These are phyloP conservation scores for Lipomyces kockii DNA, from an alignment of 805 yeast species.

Conservation along the genomic window DNA sequence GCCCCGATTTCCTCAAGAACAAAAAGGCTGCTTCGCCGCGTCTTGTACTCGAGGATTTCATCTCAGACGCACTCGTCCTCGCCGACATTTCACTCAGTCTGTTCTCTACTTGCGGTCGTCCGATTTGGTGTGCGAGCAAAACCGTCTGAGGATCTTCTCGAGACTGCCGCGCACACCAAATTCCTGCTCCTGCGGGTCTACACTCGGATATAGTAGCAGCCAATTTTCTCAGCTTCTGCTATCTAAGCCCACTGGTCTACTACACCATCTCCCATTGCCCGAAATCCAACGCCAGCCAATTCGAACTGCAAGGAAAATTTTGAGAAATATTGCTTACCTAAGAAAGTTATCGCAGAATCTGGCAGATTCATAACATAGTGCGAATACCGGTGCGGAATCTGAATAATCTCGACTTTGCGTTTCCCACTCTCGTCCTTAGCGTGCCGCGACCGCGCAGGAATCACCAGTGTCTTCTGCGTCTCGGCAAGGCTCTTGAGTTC, in stretches of 20 bases:
- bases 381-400: constrained; percentile 54
- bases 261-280: neutral
- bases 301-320: neutral
- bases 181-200: too few relatives aligned
- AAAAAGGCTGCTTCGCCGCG: neutral
- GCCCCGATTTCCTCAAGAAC: neutral
- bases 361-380: constrained; percentile 97
- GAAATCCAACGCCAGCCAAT: neutral
- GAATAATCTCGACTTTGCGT: constrained; percentile 40
- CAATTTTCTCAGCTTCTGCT: neutral
- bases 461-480: constrained; percentile 7
- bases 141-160: neutral
- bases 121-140: neutral
- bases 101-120: neutral
- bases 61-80: neutral
- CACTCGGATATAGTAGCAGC: neutral
- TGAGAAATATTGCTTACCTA: constrained; percentile 30
- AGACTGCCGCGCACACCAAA: neutral
- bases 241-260: neutral
- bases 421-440: constrained; percentile 4
- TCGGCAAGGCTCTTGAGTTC: constrained; percentile 24
- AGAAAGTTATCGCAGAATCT: constrained; percentile 83
- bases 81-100: neutral
- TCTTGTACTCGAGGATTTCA: neutral
- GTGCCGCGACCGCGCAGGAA: constrained; percentile 16